phyloP scores from a whole-genome alignment of 306 rosid genomes.

The Prunus salicina region DNA sequence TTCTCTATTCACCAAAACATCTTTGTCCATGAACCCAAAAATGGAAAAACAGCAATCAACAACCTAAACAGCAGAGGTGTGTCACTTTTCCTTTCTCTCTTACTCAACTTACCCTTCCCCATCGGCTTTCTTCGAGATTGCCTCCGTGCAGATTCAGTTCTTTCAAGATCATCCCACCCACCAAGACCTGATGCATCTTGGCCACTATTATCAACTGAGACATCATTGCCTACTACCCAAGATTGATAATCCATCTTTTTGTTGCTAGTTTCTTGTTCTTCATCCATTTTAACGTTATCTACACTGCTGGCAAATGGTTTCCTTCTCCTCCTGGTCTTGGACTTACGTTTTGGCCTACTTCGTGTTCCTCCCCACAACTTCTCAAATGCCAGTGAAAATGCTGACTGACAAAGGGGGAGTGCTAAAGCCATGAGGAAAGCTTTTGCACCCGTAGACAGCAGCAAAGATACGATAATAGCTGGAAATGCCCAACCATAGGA shows the following conservation, averaged over 20 bases:
- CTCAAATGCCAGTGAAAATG: conserved; percentile 67
- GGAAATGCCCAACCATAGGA: conserved; percentile 92
- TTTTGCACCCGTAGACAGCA: conserved; percentile 69
- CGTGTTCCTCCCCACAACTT: conserved; percentile 61
- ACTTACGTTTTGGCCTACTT: conserved; percentile 53
- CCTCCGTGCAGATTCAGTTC: conserved; percentile 37
- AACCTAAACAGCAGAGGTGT: conserved; percentile 78
- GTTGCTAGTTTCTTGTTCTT: conserved; percentile 37
- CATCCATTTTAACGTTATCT: conserved; percentile 23
- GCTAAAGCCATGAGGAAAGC: conserved; percentile 92
- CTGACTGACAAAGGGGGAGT: conserved; percentile 83
- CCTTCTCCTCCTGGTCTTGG: conserved; percentile 45
- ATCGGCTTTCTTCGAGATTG: conserved; percentile 30
- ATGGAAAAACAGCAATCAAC: conserved; percentile 85
- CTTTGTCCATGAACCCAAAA: conserved; percentile 88
- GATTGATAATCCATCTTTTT: conserved; percentile 60
- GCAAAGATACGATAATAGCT: conserved; percentile 49
- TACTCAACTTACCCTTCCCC: conserved; percentile 61
- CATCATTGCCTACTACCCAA: conserved; percentile 63
- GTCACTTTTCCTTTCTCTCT: conserved; percentile 57
- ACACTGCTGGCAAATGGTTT: conserved; percentile 37
- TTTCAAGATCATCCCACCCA: conserved; percentile 93
- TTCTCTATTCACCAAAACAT: conserved; percentile 45
- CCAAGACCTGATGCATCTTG: conserved; percentile 44
- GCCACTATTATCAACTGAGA: conserved; percentile 35